These are phyloP conservation scores for Phytophthora kernoviae DNA, from an alignment of 352 stramenopile species.

Conservation along the genomic window DNA sequence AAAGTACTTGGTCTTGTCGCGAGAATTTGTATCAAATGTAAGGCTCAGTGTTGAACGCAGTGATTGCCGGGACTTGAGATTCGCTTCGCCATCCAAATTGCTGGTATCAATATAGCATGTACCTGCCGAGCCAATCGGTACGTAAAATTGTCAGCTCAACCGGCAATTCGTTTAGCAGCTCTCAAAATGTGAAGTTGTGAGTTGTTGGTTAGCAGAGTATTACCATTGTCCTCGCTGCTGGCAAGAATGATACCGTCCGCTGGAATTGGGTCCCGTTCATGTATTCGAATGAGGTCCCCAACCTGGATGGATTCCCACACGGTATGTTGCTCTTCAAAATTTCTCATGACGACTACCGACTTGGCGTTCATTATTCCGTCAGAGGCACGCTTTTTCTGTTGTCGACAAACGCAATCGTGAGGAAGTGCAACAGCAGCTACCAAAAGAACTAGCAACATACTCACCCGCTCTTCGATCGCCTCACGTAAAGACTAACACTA, in stretches of 20 bases:
- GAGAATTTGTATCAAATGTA: constrained; percentile 37
- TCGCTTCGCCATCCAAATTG: constrained; percentile 83
- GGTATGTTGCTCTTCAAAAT: constrained; percentile 62
- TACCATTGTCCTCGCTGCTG: constrained; percentile 81
- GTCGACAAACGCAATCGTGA: too few species aligned
- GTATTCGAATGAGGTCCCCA: constrained; percentile 86
- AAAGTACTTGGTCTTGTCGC: constrained; percentile 56
- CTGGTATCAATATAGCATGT: constrained; percentile 84
- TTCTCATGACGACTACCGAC: constrained; percentile 58
- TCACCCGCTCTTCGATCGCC: constrained; percentile 77
- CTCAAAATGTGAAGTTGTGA: too few species aligned
- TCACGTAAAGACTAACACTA: constrained; percentile 80
- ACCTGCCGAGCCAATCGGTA: constrained; percentile 27
- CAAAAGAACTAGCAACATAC: constrained; percentile 9
- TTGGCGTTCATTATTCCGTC: constrained; percentile 70
- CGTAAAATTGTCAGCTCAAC: background rate
- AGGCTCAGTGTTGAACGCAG: constrained; percentile 45
- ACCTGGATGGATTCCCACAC: constrained; percentile 83
- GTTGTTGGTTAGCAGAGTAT: background rate
- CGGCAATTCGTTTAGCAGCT: background rate
- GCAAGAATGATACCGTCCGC: constrained; percentile 92
- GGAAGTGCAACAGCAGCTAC: background rate
- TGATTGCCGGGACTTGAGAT: constrained; percentile 70
- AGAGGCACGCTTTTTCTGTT: constrained; percentile 52
- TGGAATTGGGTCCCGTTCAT: constrained; percentile 87